phyloP scores from a whole-genome alignment of 2,329 filamentous ascomycete species.

The Nemania serpens region DNA sequence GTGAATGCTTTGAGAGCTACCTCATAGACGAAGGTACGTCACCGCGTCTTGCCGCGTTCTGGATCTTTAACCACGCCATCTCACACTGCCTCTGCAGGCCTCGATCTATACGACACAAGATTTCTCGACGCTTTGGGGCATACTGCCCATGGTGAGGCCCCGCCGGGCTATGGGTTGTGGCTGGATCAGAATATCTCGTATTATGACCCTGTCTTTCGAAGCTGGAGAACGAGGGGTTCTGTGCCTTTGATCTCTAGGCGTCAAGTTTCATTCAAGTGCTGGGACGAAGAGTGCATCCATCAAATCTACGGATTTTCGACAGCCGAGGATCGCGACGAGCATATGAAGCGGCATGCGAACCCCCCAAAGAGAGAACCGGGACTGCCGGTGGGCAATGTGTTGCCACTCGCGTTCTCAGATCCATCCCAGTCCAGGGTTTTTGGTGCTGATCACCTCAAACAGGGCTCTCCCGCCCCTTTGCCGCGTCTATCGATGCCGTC shows the following conservation, averaged over 20 bases:
- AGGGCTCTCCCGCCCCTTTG: slow-evolving; percentile 48
- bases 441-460: slow-evolving; percentile 42
- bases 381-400: slow-evolving; percentile 46
- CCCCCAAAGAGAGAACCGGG: slow-evolving; percentile 52
- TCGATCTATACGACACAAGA: slow-evolving; percentile 49
- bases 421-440: slow-evolving; percentile 40
- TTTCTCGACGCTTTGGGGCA: slow-evolving; percentile 47
- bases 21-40: slow-evolving; percentile 54
- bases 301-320: slow-evolving; percentile 63
- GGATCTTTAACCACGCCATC: slow-evolving; percentile 15
- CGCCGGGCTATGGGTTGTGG: slow-evolving; percentile 56
- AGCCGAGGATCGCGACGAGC: slow-evolving; percentile 56
- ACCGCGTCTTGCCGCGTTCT: slow-evolving; percentile 2
- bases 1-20: slow-evolving; percentile 61
- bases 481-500: slow-evolving; percentile 45
- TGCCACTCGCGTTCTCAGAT: slow-evolving; percentile 45
- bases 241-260: slow-evolving; percentile 44
- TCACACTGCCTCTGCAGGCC: slow-evolving; percentile 40
- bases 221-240: slow-evolving; percentile 46
- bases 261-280: slow-evolving; percentile 57
- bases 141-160: slow-evolving; percentile 46
- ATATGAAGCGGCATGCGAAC: slow-evolving; percentile 52
- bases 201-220: slow-evolving; percentile 54
- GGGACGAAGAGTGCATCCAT: slow-evolving; percentile 58
- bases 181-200: slow-evolving; percentile 56